Evolutionary conservation across 1,139 yeast species (phyloP).

Genomic region (Candida tetrigidarum): DNA sequence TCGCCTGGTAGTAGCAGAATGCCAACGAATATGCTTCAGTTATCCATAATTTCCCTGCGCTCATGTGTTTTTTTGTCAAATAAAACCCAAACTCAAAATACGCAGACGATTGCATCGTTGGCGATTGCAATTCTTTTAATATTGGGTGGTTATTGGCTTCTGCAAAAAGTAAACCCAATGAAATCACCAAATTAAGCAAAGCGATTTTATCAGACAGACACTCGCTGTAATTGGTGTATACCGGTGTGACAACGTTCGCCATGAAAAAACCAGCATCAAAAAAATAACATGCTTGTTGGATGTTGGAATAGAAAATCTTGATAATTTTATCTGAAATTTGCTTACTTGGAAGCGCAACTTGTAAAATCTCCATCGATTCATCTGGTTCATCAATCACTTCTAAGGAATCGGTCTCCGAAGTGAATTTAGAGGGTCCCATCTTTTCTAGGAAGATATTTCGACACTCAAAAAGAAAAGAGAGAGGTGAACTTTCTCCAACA

Average conservation of each 20-base stretch:
- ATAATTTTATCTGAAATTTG: slow-evolving; percentile 11
- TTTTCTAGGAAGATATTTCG: slow-evolving; percentile 22
- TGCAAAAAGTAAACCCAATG: slow-evolving; percentile 18
- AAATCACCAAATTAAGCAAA: slow-evolving; percentile 16
- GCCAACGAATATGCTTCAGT: slow-evolving; percentile 42
- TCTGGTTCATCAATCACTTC: slow-evolving; percentile 17
- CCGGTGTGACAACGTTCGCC: slow-evolving; percentile 12
- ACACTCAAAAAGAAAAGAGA: slow-evolving; percentile 28
- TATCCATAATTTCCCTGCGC: slow-evolving; percentile 34
- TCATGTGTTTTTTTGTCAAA: slow-evolving; percentile 16
- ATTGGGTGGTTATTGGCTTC: slow-evolving; percentile 16
- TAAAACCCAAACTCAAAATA: slow-evolving; percentile 19
- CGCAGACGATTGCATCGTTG: slow-evolving; percentile 15
- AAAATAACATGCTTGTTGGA: slow-evolving; percentile 17
- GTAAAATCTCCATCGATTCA: slow-evolving; percentile 15
- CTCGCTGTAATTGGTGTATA: slow-evolving; percentile 14
- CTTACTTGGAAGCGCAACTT: slow-evolving; percentile 17
- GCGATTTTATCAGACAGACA: slow-evolving; percentile 17
- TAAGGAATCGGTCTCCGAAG: slow-evolving; percentile 12
- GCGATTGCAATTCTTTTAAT: slow-evolving; percentile 11
- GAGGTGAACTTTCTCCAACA: slow-evolving; percentile 30
- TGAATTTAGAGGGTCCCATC: slow-evolving; percentile 17
- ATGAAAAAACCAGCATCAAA: slow-evolving; percentile 15
- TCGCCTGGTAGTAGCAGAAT: slow-evolving; percentile 40
- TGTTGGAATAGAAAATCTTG: slow-evolving; percentile 11